Conservation (phyloP, 1,284 basidiomycete genomes). For the Fomitopsis palustris region DNA sequence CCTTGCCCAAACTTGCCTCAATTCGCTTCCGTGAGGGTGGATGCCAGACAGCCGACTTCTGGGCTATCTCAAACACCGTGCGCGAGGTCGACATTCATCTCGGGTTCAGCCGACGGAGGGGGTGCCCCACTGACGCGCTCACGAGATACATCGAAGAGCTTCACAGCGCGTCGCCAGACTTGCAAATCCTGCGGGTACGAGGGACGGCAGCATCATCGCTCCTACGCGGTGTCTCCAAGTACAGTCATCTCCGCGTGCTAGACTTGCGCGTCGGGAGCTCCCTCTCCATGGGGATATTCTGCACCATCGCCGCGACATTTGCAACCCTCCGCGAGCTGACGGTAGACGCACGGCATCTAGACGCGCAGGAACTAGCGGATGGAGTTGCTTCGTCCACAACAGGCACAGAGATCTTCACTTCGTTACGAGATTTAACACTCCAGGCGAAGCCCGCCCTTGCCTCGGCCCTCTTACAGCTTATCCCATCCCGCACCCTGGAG, state of each 20-base stretch:
- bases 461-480: slow-evolving; percentile 32
- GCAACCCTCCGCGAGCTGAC: slow-evolving; percentile 42
- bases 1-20: slow-evolving; percentile 17
- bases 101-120: background rate
- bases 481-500: slow-evolving; percentile 33
- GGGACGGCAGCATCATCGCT: slow-evolving; percentile 40
- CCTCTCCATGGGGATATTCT: slow-evolving; percentile 38
- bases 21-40: slow-evolving; percentile 3
- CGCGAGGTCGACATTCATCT: slow-evolving; percentile 4
- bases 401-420: slow-evolving; percentile 32
- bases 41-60: slow-evolving; percentile 1
- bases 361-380: slow-evolving; percentile 12
- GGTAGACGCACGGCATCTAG: slow-evolving; percentile 45
- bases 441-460: slow-evolving; percentile 31
- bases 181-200: slow-evolving; percentile 42
- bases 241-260: slow-evolving; percentile 38
- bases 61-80: slow-evolving; percentile 1
- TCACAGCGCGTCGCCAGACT: slow-evolving; percentile 10
- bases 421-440: slow-evolving; percentile 41
- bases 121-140: background rate
- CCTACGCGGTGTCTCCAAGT: slow-evolving; percentile 31
- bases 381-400: background rate
- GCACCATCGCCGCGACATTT: slow-evolving; percentile 36
- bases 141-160: slow-evolving; percentile 11
- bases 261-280: slow-evolving; percentile 41